Conservation (phyloP, 805 yeast species). For the Hanseniaspora jakobsenii region DNA sequence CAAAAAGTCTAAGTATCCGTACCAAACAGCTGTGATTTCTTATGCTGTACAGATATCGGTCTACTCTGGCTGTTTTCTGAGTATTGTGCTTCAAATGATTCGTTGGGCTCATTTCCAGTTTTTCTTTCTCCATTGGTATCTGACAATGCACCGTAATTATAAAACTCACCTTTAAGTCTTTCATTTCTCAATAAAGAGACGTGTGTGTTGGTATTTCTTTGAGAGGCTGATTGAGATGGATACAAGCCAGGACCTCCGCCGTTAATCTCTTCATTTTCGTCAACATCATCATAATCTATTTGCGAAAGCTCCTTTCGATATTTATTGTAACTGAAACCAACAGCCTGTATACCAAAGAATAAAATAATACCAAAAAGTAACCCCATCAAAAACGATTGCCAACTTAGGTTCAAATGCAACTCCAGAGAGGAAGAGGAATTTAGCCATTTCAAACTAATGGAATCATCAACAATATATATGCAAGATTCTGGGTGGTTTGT, state of each 20-base stretch:
- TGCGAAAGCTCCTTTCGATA: conserved; percentile 10
- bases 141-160: no score
- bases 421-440: conserved; percentile 30
- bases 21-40: conserved; percentile 10
- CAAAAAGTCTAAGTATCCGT: no score
- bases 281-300: neutral
- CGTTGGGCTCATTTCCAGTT: no score
- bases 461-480: conserved; percentile 53
- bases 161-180: neutral
- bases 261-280: neutral
- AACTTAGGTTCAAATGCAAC: conserved; percentile 51
- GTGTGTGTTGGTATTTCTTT: neutral
- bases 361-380: conserved; percentile 46
- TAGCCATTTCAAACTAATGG: conserved; percentile 56
- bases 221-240: neutral
- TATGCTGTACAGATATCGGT: conserved; percentile 11
- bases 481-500: conserved; percentile 34
- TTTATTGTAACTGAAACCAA: conserved; percentile 23
- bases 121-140: no score
- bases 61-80: conserved; percentile 13
- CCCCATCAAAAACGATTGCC: conserved; percentile 57
- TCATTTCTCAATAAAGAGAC: neutral
- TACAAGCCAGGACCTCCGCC: neutral
- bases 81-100: conserved; percentile 14
- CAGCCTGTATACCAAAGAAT: conserved; percentile 30